Percentiles rank a stretch among this genome's conserved stretches.
These are phyloP conservation scores for Amanita fuliginea DNA, from an alignment of 768 basidiomycete species.

Conservation along the genomic window DNA sequence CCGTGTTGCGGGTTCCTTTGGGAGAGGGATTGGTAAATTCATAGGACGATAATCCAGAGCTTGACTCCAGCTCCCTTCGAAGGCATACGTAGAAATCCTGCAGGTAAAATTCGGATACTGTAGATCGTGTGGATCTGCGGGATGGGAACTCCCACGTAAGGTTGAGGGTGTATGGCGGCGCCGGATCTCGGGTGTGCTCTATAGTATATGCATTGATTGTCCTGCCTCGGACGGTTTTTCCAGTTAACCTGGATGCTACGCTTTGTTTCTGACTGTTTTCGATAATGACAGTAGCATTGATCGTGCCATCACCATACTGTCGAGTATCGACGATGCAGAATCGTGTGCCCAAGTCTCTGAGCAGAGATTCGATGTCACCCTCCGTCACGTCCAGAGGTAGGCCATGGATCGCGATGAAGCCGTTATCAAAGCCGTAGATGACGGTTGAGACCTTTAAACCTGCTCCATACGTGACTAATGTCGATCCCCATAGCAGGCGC, in stretches of 20 bases:
- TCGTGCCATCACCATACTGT: conserved; percentile 5
- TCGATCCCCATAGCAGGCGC: conserved; percentile 4
- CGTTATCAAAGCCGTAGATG: conserved; percentile 11
- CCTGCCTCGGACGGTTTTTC: neutral
- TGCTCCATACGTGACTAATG: conserved; percentile 13
- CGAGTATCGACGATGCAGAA: conserved; percentile 12
- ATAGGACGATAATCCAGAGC: neutral
- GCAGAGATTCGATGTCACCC: conserved; percentile 9
- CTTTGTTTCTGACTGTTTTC: neutral
- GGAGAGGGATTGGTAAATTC: neutral
- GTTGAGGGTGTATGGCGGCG: neutral
- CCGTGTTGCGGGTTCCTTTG: conserved; percentile 1
- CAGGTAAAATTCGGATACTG: neutral
- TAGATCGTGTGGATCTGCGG: neutral
- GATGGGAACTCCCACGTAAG: neutral
- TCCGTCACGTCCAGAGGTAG: conserved; percentile 7
- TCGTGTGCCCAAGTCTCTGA: conserved; percentile 3
- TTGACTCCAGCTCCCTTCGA: neutral
- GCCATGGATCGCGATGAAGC: conserved; percentile 8
- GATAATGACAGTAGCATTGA: neutral
- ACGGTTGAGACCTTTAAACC: conserved; percentile 8
- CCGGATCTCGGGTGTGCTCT: neutral
- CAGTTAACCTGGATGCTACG: neutral
- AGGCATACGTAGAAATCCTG: conserved; percentile 1
- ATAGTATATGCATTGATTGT: neutral